Evolutionary conservation across 2,329 filamentous ascomycete species (phyloP).

Genomic region (Pyricularia pennisetigena): DNA sequence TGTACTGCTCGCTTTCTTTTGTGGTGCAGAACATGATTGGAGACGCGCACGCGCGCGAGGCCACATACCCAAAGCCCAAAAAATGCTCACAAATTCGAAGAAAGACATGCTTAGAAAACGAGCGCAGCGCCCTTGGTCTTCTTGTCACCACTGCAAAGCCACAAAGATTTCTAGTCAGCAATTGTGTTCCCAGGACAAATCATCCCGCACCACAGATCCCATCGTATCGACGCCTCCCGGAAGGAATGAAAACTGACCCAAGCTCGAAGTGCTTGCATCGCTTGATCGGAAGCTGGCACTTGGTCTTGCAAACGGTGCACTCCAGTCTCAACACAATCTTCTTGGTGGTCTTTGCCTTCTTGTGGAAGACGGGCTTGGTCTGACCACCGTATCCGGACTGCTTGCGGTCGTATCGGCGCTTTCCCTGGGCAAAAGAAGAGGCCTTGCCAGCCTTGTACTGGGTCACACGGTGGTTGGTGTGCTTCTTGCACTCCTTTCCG

Average conservation of each 20-base stretch:
- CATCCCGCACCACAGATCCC: background rate
- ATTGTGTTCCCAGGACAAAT: background rate
- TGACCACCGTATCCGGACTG: conserved; percentile 99
- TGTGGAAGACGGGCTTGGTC: conserved; percentile 99
- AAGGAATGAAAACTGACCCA: conserved; percentile 55
- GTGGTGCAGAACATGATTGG: background rate
- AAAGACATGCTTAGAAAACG: conserved; percentile 71
- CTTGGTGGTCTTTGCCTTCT: conserved; percentile 99
- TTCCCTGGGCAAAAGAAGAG: conserved; percentile 61
- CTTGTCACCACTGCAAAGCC: conserved; percentile 82
- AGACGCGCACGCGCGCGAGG: background rate
- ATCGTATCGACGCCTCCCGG: background rate
- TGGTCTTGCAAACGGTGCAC: conserved; percentile 96
- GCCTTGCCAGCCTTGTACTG: conserved; percentile 56
- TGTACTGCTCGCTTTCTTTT: background rate
- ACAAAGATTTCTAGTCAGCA: conserved; percentile 2
- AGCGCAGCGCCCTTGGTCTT: conserved; percentile 99
- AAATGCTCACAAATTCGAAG: conserved; percentile 5
- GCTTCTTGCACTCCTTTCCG: conserved; percentile 70
- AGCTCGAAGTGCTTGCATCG: conserved; percentile 99
- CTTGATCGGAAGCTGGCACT: conserved; percentile 96
- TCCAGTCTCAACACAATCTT: conserved; percentile 98
- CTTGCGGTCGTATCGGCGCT: conserved; percentile 99
- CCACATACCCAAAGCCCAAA: conserved; percentile 5
- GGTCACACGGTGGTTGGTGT: conserved; percentile 72